These are phyloP conservation scores for Phanerochaete carnosa DNA, from an alignment of 768 basidiomycete genomes.

Conservation along the genomic window DNA sequence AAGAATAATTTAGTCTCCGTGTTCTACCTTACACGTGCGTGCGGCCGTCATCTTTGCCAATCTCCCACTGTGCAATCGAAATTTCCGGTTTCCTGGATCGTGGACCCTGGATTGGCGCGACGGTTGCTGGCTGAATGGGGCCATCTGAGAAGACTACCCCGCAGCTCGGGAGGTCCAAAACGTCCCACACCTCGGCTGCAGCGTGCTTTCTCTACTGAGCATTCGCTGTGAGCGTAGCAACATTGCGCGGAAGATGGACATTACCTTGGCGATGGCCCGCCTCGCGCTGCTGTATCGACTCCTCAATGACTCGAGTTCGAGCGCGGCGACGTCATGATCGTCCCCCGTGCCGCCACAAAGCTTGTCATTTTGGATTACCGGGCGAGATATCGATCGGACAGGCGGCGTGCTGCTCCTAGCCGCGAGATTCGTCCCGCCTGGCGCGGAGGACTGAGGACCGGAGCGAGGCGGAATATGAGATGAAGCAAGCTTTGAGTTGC, in stretches of 20 bases:
- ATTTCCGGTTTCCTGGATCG: constrained; percentile 2
- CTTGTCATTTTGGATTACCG: constrained; percentile 1
- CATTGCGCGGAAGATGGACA: not conserved
- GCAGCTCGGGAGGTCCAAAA: constrained; percentile 13
- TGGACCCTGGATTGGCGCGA: not conserved
- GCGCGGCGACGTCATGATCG: constrained; percentile 1
- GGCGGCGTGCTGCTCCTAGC: constrained; percentile 5
- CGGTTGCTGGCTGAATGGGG: not conserved
- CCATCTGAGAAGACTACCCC: constrained; percentile 10
- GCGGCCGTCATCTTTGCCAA: not conserved
- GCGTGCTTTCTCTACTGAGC: constrained; percentile 11
- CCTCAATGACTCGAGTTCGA: not conserved
- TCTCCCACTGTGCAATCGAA: constrained; percentile 7
- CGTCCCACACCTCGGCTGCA: constrained; percentile 8
- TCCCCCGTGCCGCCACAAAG: not conserved
- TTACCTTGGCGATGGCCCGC: constrained; percentile 5
- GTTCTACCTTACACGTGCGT: not conserved
- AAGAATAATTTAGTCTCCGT: not conserved
- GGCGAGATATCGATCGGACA: constrained; percentile 8
- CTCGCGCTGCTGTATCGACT: constrained; percentile 4
- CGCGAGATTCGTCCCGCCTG: constrained; percentile 1
- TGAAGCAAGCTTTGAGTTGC: constrained; percentile 8
- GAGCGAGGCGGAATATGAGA: not conserved
- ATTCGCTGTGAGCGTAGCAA: not conserved
- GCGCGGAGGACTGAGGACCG: not conserved